These are phyloP conservation scores for Yamadazyma friedrichii DNA, from an alignment of 1,139 yeast genomes.

Conservation along the genomic window DNA sequence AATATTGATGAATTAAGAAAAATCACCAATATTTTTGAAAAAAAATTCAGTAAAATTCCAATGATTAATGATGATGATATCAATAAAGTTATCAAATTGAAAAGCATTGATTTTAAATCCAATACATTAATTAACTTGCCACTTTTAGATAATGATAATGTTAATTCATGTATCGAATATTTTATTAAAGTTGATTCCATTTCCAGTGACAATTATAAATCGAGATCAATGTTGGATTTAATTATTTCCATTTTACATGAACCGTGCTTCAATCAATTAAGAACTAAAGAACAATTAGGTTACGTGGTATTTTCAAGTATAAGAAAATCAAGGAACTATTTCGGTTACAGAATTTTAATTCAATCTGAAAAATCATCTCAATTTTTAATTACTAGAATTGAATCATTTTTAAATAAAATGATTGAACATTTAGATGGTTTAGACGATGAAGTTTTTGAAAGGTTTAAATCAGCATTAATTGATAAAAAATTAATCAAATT, in stretches of 20 bases:
- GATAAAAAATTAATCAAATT: constrained; percentile 66
- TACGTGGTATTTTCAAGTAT: constrained; percentile 83
- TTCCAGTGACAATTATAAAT: constrained; percentile 19
- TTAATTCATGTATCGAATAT: constrained; percentile 84
- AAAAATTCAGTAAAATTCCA: constrained; percentile 21
- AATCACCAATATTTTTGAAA: constrained; percentile 22
- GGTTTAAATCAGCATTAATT: constrained; percentile 68
- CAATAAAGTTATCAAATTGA: constrained; percentile 21
- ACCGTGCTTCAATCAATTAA: constrained; percentile 83
- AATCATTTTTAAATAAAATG: constrained; percentile 52
- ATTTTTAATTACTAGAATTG: constrained; percentile 77
- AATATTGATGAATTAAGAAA: constrained; percentile 27
- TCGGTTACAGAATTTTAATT: constrained; percentile 75
- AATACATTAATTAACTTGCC: constrained; percentile 49
- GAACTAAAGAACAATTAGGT: constrained; percentile 88
- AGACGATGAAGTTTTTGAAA: constrained; percentile 61
- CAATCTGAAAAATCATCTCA: constrained; percentile 82
- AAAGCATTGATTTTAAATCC: constrained; percentile 42
- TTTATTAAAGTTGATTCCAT: constrained; percentile 65
- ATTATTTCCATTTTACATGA: constrained; percentile 73
- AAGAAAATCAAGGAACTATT: constrained; percentile 65
- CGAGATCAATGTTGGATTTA: constrained; percentile 56
- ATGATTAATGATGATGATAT: constrained; percentile 42
- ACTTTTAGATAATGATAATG: constrained; percentile 65
- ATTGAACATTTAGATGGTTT: constrained; percentile 36